A percentile compares a stretch with the other conserved stretches of the same genome.
These are phyloP conservation scores for Fusarium siculi DNA, from an alignment of 2,329 filamentous ascomycete species.

Conservation along the genomic window DNA sequence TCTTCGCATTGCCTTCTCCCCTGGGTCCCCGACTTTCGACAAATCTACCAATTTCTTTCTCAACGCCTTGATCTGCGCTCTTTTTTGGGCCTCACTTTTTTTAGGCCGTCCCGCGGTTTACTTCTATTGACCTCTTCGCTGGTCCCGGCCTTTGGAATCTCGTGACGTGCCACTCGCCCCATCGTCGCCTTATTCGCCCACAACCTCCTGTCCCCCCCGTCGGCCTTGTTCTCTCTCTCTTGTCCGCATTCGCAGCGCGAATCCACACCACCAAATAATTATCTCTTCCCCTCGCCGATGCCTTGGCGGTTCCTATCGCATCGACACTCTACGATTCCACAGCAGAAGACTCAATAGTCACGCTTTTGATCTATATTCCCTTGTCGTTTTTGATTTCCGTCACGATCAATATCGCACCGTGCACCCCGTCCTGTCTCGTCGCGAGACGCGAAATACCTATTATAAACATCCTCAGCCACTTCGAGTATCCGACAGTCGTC, in stretches of 20 bases:
- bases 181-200: conserved; percentile 43
- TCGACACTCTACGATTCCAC: conserved; percentile 33
- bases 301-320: conserved; percentile 36
- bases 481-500: conserved; percentile 29
- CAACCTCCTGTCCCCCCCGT: conserved; percentile 30
- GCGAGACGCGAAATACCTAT: conserved; percentile 45
- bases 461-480: conserved; percentile 28
- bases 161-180: conserved; percentile 45
- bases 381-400: conserved; percentile 21
- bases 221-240: conserved; percentile 31
- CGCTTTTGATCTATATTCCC: conserved; percentile 13
- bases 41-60: conserved; percentile 34
- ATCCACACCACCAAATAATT: conserved; percentile 40
- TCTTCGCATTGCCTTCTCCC: conserved; percentile 44
- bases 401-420: conserved; percentile 39
- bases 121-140: conserved; percentile 28
- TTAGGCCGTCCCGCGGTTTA: conserved; percentile 27
- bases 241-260: conserved; percentile 44
- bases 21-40: conserved; percentile 29
- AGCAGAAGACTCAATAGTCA: conserved; percentile 3
- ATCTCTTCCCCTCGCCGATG: conserved; percentile 41
- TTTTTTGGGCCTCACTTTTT: conserved; percentile 33
- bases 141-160: conserved; percentile 36
- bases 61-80: conserved; percentile 36
- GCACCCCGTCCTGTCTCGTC: conserved; percentile 38